A percentile compares a stretch with the other conserved stretches of the same genome.
phyloP scores from a whole-genome alignment of 2,329 filamentous ascomycete species.

The Daldinia sp. region DNA sequence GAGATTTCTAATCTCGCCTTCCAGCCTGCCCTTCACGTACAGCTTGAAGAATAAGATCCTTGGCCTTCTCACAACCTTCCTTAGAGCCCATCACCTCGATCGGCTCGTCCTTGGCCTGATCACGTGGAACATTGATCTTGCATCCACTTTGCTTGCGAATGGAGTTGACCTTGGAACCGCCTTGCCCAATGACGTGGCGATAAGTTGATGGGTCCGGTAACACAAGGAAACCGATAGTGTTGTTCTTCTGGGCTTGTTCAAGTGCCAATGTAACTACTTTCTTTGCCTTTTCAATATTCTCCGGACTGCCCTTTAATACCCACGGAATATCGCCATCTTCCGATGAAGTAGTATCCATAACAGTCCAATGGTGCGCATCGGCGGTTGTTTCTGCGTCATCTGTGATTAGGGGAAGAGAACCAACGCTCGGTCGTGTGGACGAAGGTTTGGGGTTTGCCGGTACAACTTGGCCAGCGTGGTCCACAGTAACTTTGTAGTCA shows the following conservation, averaged over 20 bases:
- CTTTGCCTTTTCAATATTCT: constrained; percentile 84
- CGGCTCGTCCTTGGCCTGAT: constrained; percentile 77
- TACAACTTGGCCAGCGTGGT: constrained; percentile 82
- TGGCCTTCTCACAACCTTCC: constrained; percentile 85
- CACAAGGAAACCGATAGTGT: constrained; percentile 83
- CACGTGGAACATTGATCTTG: constrained; percentile 90
- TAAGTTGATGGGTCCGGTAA: constrained; percentile 90
- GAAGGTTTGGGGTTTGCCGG: constrained; percentile 72
- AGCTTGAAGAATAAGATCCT: constrained; percentile 86
- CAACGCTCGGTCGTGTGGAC: constrained; percentile 64
- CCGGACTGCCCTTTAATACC: constrained; percentile 81
- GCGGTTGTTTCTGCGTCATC: constrained; percentile 74
- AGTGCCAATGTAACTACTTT: constrained; percentile 76
- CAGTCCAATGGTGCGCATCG: constrained; percentile 82
- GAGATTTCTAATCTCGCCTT: constrained; percentile 45
- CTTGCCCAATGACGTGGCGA: constrained; percentile 87
- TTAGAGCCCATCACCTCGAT: constrained; percentile 87
- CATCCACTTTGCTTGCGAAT: constrained; percentile 93
- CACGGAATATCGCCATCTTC: constrained; percentile 83
- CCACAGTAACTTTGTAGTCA: constrained; percentile 87
- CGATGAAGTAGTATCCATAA: constrained; percentile 70
- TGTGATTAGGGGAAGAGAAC: constrained; percentile 86
- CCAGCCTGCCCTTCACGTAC: constrained; percentile 67
- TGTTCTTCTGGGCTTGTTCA: constrained; percentile 73
- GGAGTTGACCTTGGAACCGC: constrained; percentile 88